phyloP scores from a whole-genome alignment of 2,329 filamentous ascomycete species.

The Fusarium concolor region DNA sequence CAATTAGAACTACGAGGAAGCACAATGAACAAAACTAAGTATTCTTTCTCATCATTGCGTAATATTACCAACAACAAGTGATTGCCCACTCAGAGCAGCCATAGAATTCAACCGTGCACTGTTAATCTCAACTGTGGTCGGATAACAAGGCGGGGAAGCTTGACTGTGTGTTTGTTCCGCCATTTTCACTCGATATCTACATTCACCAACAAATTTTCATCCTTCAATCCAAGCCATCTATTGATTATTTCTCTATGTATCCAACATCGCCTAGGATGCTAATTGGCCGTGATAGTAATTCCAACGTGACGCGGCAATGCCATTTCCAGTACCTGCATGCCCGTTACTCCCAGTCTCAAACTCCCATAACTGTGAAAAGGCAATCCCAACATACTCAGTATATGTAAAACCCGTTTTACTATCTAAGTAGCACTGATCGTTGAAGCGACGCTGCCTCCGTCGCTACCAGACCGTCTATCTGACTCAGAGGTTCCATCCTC shows the following conservation, averaged over 20 bases:
- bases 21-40: background rate
- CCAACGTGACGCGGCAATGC: background rate
- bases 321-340: constrained; percentile 14
- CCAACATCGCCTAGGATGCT: background rate
- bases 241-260: constrained; percentile 7
- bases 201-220: background rate
- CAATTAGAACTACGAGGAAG: background rate
- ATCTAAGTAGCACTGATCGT: constrained; percentile 46
- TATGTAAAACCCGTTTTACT: constrained; percentile 6
- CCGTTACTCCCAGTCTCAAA: constrained; percentile 26
- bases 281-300: background rate
- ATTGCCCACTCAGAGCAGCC: background rate
- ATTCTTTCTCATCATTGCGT: background rate
- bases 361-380: constrained; percentile 21
- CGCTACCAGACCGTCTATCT: constrained; percentile 53
- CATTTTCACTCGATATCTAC: background rate
- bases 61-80: background rate
- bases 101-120: background rate
- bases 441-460: constrained; percentile 53
- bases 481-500: constrained; percentile 52
- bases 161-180: background rate
- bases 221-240: background rate
- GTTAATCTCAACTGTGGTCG: background rate
- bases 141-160: background rate
- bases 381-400: constrained; percentile 9